Evolutionary conservation across 345 rosid genomes (phyloP).

Genomic region (Cardamine resedifolia): DNA sequence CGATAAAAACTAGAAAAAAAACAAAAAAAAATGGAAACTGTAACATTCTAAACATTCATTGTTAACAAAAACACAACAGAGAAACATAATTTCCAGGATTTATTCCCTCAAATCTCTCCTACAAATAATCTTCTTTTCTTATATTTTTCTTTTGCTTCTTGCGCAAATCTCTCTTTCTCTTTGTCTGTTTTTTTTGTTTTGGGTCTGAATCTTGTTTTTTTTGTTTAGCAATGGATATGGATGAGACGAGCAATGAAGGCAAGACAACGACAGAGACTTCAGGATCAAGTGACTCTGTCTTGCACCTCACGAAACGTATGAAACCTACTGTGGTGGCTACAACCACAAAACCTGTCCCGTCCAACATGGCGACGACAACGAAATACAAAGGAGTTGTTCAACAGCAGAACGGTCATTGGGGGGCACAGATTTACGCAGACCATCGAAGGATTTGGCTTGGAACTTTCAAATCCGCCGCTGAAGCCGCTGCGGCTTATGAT

Average conservation of each 20-base stretch:
- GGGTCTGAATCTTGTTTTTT: neutral
- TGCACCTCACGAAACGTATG: constrained; percentile 6
- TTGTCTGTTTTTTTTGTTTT: neutral
- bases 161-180: neutral
- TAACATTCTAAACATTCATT: constrained; percentile 29
- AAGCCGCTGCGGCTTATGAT: constrained; percentile 70
- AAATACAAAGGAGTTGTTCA: constrained; percentile 61
- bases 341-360: neutral
- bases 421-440: constrained; percentile 64
- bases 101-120: constrained; percentile 39
- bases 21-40: constrained; percentile 32
- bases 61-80: constrained; percentile 11
- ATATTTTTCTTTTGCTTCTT: neutral
- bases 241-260: constrained; percentile 22
- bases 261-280: constrained; percentile 28
- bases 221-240: constrained; percentile 36
- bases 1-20: neutral
- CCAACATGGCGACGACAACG: constrained; percentile 21
- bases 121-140: constrained; percentile 21
- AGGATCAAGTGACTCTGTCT: constrained; percentile 24
- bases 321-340: neutral
- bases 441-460: constrained; percentile 67
- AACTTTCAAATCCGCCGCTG: constrained; percentile 56
- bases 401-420: constrained; percentile 63
- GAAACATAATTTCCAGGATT: constrained; percentile 31